Evolutionary conservation across 768 basidiomycete species (phyloP).

Genomic region (Podaxis sp.): DNA sequence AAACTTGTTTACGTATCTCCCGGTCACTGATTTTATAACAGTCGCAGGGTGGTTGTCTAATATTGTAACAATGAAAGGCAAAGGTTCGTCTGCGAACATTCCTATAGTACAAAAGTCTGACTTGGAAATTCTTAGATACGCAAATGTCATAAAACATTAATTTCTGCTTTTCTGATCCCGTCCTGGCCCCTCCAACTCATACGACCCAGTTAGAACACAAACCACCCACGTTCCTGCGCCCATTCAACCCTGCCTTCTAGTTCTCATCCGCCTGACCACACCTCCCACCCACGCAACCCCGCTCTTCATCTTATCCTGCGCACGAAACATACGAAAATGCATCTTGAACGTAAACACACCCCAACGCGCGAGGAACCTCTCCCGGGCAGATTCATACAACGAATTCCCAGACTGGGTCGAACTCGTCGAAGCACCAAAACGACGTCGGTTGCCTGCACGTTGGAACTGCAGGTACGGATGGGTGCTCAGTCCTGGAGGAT

Average conservation of each 20-base stretch:
- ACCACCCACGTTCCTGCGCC: not conserved
- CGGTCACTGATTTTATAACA: not conserved
- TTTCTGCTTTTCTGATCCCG: not conserved
- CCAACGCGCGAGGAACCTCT: slow-evolving; percentile 10
- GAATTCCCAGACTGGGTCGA: not conserved
- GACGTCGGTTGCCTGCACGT: not conserved
- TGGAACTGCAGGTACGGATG: not conserved
- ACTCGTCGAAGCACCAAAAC: not conserved
- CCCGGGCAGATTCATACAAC: slow-evolving; percentile 1
- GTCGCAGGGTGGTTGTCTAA: not conserved
- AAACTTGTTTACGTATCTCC: not conserved
- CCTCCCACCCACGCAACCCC: slow-evolving; percentile 11
- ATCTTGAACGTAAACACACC: slow-evolving; percentile 5
- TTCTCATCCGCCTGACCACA: not conserved
- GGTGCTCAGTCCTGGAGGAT: not conserved
- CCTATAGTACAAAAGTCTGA: not conserved
- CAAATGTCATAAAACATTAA: not conserved
- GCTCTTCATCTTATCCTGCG: slow-evolving; percentile 12
- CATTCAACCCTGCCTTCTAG: not conserved
- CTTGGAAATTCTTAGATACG: not conserved
- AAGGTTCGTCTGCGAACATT: not conserved
- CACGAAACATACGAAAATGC: slow-evolving; percentile 13
- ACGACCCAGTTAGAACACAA: not conserved
- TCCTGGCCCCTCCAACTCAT: not conserved
- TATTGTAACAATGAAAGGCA: not conserved